A percentile compares a stretch with the other conserved stretches of the same genome.
These are phyloP conservation scores for Balansia obtecta DNA, from an alignment of 2,329 filamentous ascomycete species.

Conservation along the genomic window DNA sequence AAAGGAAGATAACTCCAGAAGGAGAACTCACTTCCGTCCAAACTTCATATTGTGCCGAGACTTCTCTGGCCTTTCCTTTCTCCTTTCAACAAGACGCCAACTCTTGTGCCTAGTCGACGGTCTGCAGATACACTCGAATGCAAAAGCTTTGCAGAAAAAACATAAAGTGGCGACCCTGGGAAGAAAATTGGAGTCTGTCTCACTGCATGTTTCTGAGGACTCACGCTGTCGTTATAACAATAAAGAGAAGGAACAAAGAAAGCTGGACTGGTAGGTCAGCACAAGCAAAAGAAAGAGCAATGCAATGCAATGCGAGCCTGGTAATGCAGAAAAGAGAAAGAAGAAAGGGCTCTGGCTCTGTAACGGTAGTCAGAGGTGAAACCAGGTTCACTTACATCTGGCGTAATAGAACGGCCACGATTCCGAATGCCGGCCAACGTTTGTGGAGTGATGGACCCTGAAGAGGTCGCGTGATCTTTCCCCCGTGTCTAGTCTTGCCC, in stretches of 20 bases:
- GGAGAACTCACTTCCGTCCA: constrained; percentile 41
- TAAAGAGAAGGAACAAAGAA: neutral
- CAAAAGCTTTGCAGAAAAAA: neutral
- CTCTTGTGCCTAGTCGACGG: neutral
- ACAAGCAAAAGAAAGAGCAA: neutral
- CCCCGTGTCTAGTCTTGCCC: constrained; percentile 1
- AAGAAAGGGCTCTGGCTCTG: neutral
- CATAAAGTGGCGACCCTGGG: neutral
- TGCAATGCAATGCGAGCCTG: neutral
- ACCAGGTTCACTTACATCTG: neutral
- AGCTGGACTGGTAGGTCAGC: neutral
- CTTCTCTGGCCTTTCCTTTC: neutral
- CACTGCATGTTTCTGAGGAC: neutral
- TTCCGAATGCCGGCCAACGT: constrained; percentile 2
- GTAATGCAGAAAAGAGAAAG: neutral
- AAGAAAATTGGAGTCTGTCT: neutral
- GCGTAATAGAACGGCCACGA: neutral
- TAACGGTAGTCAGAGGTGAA: neutral
- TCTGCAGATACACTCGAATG: neutral
- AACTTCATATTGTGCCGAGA: constrained; percentile 41
- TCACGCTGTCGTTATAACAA: neutral
- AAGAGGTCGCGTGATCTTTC: constrained; percentile 10
- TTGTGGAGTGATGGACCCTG: constrained; percentile 3
- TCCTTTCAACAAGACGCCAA: neutral
- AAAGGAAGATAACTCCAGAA: neutral